Conservation (phyloP, 2,329 filamentous ascomycete species). For the Tolypocladium tropicale region DNA sequence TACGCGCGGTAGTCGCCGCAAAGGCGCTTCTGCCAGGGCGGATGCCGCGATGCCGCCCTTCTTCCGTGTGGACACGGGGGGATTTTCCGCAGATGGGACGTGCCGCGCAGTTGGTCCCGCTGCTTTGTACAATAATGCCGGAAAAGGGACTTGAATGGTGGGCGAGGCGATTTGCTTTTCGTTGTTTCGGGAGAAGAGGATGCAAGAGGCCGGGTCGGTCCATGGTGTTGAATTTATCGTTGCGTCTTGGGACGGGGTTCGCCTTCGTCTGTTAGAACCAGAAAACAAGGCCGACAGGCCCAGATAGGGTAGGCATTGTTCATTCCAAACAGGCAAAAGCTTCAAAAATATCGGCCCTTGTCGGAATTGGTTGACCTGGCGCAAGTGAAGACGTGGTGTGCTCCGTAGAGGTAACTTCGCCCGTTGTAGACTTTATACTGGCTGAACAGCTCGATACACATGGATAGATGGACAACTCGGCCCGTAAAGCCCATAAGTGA, state of each 20-base stretch:
- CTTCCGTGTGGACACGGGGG: no score
- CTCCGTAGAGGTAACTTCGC: not conserved
- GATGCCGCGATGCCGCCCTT: not conserved
- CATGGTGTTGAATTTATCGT: not conserved
- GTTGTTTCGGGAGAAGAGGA: no score
- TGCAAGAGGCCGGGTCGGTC: no score
- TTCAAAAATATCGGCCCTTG: not conserved
- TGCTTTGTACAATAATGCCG: not conserved
- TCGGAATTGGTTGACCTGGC: not conserved
- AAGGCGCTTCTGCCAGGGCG: no score
- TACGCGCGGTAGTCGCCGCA: conserved; percentile 38
- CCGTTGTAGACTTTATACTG: not conserved
- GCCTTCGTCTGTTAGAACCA: not conserved
- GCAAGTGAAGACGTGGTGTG: not conserved
- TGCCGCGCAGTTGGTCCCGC: not conserved
- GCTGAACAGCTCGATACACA: no score
- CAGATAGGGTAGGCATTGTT: not conserved
- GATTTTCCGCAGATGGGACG: not conserved
- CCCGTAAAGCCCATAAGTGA: no score
- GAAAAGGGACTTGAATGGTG: not conserved
- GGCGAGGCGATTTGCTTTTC: not conserved
- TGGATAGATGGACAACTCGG: not conserved
- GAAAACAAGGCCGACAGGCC: not conserved
- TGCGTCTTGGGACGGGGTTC: no score
- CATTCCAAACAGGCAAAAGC: not conserved